These are phyloP conservation scores for Corylus americana DNA, from an alignment of 306 rosid genomes.

Conservation along the genomic window DNA sequence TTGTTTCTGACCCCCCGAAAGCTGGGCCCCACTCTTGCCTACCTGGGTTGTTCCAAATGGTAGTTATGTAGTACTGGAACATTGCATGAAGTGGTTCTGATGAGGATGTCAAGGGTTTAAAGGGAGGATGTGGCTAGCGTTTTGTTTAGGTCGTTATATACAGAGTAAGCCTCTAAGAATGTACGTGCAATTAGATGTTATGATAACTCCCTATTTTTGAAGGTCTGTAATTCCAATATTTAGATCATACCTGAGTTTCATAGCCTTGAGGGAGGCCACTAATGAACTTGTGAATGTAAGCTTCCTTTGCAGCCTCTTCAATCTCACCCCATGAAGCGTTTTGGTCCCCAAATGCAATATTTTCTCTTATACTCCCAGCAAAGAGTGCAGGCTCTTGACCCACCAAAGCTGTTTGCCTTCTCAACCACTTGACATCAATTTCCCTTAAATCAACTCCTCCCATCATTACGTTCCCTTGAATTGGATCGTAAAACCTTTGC, in stretches of 20 bases:
- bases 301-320: constrained; percentile 80
- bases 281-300: constrained; percentile 78
- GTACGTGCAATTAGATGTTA: background rate
- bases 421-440: constrained; percentile 74
- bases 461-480: constrained; percentile 71
- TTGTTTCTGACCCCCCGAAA: constrained; percentile 92
- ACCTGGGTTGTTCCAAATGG: constrained; percentile 32
- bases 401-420: constrained; percentile 82
- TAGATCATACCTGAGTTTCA: constrained; percentile 73
- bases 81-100: too few relatives aligned
- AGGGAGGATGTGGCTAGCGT: too few relatives aligned
- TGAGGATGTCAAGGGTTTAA: too few relatives aligned
- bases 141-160: too few relatives aligned
- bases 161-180: background rate
- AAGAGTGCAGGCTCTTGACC: constrained; percentile 89
- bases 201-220: background rate
- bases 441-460: constrained; percentile 76
- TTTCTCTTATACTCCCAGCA: constrained; percentile 79
- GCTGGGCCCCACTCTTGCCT: constrained; percentile 78
- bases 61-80: too few relatives aligned
- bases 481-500: constrained; percentile 92
- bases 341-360: constrained; percentile 76
- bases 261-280: constrained; percentile 88
- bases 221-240: background rate
- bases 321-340: constrained; percentile 80